Conservation (phyloP, 169 alveolate genomes). For the Perkinsus olseni region DNA sequence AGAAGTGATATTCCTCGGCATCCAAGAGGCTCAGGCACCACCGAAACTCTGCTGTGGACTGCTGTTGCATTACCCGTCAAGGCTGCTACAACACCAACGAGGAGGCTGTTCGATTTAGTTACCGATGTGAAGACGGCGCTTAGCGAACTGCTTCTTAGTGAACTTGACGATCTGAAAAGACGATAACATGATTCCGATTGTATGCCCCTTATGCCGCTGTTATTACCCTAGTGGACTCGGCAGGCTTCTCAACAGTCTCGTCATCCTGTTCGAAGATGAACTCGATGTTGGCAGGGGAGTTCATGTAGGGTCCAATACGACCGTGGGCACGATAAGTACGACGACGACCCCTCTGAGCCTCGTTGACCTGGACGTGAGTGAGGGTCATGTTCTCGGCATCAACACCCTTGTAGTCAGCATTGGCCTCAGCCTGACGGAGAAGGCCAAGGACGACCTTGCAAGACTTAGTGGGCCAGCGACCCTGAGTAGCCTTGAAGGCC, state of each 20-base stretch:
- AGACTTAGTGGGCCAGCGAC: constrained; percentile 96
- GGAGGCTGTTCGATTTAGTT: neutral
- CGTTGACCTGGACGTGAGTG: constrained; percentile 83
- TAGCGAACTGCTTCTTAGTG: constrained; percentile 61
- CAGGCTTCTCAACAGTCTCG: constrained; percentile 60
- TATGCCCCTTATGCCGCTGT: constrained; percentile 34
- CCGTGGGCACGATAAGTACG: constrained; percentile 98
- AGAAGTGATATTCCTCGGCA: neutral
- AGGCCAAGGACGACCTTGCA: constrained; percentile 80
- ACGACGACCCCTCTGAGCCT: constrained; percentile 94
- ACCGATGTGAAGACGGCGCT: constrained; percentile 39
- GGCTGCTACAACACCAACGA: constrained; percentile 19
- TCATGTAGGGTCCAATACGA: constrained; percentile 79
- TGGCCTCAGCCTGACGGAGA: constrained; percentile 83
- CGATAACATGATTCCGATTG: too few relatives aligned
- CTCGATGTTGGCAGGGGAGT: constrained; percentile 79
- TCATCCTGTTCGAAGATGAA: constrained; percentile 68
- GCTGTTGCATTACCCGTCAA: neutral
- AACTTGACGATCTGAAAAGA: constrained; percentile 35
- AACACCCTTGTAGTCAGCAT: constrained; percentile 88
- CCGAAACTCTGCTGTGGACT: neutral
- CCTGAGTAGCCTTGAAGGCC: constrained; percentile 85
- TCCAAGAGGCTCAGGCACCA: neutral
- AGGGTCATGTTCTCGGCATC: constrained; percentile 78
- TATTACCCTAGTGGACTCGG: constrained; percentile 10